phyloP scores from a whole-genome alignment of 2,329 filamentous ascomycete species.

The Magnaporthiopsis rhizophila region DNA sequence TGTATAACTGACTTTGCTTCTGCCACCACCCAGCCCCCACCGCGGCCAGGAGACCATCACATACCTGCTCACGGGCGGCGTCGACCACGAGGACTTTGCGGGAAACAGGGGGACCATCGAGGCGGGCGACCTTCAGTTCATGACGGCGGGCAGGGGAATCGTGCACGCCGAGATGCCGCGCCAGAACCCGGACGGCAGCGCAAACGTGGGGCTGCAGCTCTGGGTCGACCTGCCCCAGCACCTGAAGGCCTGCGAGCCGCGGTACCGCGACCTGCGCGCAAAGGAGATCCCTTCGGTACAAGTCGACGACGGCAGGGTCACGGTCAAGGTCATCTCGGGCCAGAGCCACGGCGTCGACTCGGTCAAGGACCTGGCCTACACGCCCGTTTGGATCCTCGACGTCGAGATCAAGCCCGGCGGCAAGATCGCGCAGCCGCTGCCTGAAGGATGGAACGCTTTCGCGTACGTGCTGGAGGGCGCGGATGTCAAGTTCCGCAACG shows the following conservation, averaged over 20 bases:
- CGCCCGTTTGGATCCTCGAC: slow-evolving; percentile 93
- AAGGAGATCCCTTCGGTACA: slow-evolving; percentile 71
- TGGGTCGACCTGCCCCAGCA: slow-evolving; percentile 86
- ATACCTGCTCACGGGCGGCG: slow-evolving; percentile 75
- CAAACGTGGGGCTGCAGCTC: slow-evolving; percentile 83
- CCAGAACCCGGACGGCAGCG: slow-evolving; percentile 63
- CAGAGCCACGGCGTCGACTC: slow-evolving; percentile 77
- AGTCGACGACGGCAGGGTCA: slow-evolving; percentile 64
- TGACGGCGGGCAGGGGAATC: slow-evolving; percentile 88
- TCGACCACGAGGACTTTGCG: slow-evolving; percentile 90
- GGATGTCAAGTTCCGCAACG: slow-evolving; percentile 53
- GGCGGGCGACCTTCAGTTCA: slow-evolving; percentile 90
- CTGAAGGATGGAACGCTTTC: slow-evolving; percentile 81
- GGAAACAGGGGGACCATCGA: slow-evolving; percentile 78
- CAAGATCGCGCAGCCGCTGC: slow-evolving; percentile 65
- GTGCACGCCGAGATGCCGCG: slow-evolving; percentile 94
- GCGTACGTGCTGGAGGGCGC: slow-evolving; percentile 71
- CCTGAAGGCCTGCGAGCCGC: slow-evolving; percentile 81
- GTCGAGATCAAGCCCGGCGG: slow-evolving; percentile 74
- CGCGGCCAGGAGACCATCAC: slow-evolving; percentile 84
- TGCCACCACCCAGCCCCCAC: slow-evolving; percentile 34
- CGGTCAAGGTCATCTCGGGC: slow-evolving; percentile 85
- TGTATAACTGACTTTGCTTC: slow-evolving; percentile 3
- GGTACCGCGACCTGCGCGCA: slow-evolving; percentile 79
- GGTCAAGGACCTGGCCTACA: slow-evolving; percentile 82